Evolutionary conservation across 1,139 yeast genomes (phyloP).

Genomic region (Arxiozyma slooffiae): DNA sequence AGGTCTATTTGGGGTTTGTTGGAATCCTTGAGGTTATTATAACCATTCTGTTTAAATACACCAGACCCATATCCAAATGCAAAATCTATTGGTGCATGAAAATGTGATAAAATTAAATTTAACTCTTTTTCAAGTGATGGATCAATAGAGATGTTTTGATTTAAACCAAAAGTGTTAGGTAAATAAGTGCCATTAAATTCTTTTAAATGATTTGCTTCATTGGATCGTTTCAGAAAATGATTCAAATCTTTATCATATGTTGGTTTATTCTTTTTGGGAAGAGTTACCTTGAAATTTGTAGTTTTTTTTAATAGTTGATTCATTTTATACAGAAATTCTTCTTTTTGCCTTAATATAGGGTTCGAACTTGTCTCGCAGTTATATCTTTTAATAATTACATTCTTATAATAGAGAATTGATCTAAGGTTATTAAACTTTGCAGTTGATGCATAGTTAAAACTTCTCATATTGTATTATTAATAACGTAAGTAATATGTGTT

Average conservation of each 20-base stretch:
- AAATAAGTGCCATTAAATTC: slow-evolving; percentile 17
- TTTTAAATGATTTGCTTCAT: neutral
- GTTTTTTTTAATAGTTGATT: neutral
- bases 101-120: slow-evolving; percentile 43
- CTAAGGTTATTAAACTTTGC: neutral
- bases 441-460: neutral
- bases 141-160: slow-evolving; percentile 47
- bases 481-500: too few relatives aligned
- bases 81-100: slow-evolving; percentile 59
- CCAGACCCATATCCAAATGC: slow-evolving; percentile 96
- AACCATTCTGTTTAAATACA: slow-evolving; percentile 78
- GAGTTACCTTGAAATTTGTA: neutral
- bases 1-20: too few relatives aligned
- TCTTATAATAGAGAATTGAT: too few relatives aligned
- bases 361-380: neutral
- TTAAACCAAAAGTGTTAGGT: slow-evolving; percentile 46
- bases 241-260: neutral
- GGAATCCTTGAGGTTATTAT: too few relatives aligned
- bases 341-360: neutral
- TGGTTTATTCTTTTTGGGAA: neutral
- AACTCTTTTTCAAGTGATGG: slow-evolving; percentile 40
- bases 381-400: neutral
- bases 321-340: neutral
- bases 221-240: neutral
- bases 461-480: neutral